Evolutionary conservation across 306 rosid genomes (phyloP), one percentile per base, ranked within the genome.

Genomic region (Astragalus membranaceus): DNA sequence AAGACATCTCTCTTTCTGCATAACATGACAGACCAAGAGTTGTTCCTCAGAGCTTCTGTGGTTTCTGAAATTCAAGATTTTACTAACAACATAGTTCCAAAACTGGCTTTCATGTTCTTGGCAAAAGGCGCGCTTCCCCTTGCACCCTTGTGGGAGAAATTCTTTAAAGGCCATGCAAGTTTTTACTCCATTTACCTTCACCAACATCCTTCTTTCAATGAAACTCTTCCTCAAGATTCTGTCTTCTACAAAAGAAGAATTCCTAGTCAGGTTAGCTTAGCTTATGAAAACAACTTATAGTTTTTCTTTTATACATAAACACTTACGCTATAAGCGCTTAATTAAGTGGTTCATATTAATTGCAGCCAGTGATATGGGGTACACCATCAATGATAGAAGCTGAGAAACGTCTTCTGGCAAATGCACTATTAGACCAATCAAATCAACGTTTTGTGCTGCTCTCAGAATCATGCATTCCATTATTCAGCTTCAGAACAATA

Each of bases 71-170:
- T 44, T 17, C 7, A 66, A 20, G 73, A 52, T 55, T 4, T 29
- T 4, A 14, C 64, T 7, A 8, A 37, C 15, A 46, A 58, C 15
- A 10, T 12, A 26, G 58, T 20, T 44, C 89, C 86, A 0, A 89
- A 83, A 72, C 87, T 87, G 47, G 88, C 88, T 16, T 89, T 89
- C 82, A 76, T 89, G 92, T 89, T 86, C 81, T 67, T 89, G 79
- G 75, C 84, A 15, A 59, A 42, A n/a, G 88, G 87, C 17, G 57
- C 78, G 56, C 30, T 85, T 30, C 88, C 92, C 5, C 15, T 89
- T 49, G 80, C 77, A 57, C 83, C 37, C 17, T 62, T 86, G 46
- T 85, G 90, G 96, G 90, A 87, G 67, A 81, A 16, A 16, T 83
- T 89, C 43, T 85, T 89, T 54, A 41, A 72, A 74, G 88, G 88